Conservation (phyloP, 2,329 filamentous ascomycete species). For the Colletotrichum echinochloae region DNA sequence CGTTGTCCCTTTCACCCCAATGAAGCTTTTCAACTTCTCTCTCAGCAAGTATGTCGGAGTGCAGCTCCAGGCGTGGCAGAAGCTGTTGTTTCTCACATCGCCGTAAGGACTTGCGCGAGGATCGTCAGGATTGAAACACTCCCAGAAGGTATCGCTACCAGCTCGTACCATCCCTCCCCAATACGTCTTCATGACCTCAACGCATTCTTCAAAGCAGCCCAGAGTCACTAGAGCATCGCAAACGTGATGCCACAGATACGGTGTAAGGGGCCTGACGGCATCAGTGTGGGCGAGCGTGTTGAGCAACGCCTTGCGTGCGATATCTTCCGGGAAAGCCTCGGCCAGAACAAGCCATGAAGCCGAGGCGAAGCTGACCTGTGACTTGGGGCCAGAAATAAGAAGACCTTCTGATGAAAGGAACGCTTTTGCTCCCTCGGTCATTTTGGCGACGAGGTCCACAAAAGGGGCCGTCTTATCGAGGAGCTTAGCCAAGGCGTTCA, state of each 20-base stretch:
- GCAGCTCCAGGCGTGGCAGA: slow-evolving; percentile 51
- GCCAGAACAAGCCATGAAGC: slow-evolving; percentile 49
- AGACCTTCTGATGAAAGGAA: slow-evolving; percentile 43
- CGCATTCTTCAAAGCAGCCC: slow-evolving; percentile 44
- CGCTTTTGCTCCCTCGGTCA: slow-evolving; percentile 42
- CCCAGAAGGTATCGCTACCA: slow-evolving; percentile 51
- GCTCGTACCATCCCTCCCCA: slow-evolving; percentile 50
- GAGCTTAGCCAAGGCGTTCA: slow-evolving; percentile 46
- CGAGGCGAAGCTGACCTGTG: slow-evolving; percentile 48
- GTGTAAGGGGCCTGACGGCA: slow-evolving; percentile 48
- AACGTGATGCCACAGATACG: slow-evolving; percentile 49
- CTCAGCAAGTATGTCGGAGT: slow-evolving; percentile 48
- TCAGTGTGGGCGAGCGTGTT: slow-evolving; percentile 44
- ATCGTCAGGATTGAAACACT: slow-evolving; percentile 47
- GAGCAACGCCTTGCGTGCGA: slow-evolving; percentile 43
- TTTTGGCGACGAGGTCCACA: slow-evolving; percentile 40
- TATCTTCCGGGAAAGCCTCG: slow-evolving; percentile 42
- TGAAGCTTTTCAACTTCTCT: slow-evolving; percentile 30
- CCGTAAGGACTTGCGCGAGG: slow-evolving; percentile 48
- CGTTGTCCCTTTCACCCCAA: slow-evolving; percentile 1
- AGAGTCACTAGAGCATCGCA: slow-evolving; percentile 46
- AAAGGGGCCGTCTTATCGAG: slow-evolving; percentile 44
- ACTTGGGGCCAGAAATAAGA: slow-evolving; percentile 46
- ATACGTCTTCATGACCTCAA: slow-evolving; percentile 48
- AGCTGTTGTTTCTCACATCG: slow-evolving; percentile 49